Percentiles rank a stretch among this genome's conserved stretches.
Evolutionary conservation across 2,329 filamentous ascomycete genomes (phyloP).

Genomic region (Bipolaris bicolor): DNA sequence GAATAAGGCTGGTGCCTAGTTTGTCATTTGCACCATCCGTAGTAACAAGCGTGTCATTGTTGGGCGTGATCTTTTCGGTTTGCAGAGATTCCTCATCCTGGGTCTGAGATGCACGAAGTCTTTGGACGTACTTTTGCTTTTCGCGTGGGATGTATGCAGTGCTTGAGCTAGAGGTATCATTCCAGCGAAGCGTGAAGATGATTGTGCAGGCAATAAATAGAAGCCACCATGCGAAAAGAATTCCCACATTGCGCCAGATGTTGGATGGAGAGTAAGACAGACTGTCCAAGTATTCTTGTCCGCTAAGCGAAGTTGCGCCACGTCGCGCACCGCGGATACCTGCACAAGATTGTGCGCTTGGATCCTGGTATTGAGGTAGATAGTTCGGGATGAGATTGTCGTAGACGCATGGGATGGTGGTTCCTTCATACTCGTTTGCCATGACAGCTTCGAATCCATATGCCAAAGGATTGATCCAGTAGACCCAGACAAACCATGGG

Average conservation of each 20-base stretch:
- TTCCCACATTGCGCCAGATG: constrained; percentile 52
- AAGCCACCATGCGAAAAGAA: constrained; percentile 52
- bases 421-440: constrained; percentile 66
- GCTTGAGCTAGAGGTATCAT: constrained; percentile 57
- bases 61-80: constrained; percentile 18
- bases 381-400: constrained; percentile 58
- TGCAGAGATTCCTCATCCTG: constrained; percentile 59
- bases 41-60: constrained; percentile 33
- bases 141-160: constrained; percentile 65
- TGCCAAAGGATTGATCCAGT: constrained; percentile 76
- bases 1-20: constrained; percentile 51
- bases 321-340: constrained; percentile 62
- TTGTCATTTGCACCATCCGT: constrained; percentile 20
- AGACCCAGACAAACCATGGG: constrained; percentile 60
- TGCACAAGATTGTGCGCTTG: constrained; percentile 59
- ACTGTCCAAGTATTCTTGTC: constrained; percentile 64
- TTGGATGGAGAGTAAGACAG: constrained; percentile 51
- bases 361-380: constrained; percentile 55
- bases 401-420: constrained; percentile 56
- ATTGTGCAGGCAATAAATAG: constrained; percentile 62
- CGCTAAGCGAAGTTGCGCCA: constrained; percentile 59
- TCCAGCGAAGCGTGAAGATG: constrained; percentile 63
- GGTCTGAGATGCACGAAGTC: constrained; percentile 20
- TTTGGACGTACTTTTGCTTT: constrained; percentile 25
- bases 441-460: constrained; percentile 81